A percentile compares a stretch with the other conserved stretches of the same genome.
Conservation (phyloP, 768 basidiomycete genomes). For the Lanmaoa pseudosensibilis region DNA sequence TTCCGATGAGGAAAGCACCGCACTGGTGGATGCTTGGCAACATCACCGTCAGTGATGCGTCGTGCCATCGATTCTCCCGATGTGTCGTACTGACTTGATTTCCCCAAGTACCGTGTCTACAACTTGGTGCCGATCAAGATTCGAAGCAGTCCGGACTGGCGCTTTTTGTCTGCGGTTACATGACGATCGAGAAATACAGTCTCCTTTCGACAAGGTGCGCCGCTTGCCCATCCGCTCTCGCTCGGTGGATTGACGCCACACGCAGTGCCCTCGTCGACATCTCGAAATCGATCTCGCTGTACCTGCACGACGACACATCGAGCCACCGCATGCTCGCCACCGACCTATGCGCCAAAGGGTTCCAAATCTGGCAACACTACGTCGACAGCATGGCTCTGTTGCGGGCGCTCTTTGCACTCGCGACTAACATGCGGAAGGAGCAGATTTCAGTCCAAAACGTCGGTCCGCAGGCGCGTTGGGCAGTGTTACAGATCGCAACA, state of each 20-base stretch:
- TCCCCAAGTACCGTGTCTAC: conserved; percentile 57
- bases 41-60: conserved; percentile 49
- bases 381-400: conserved; percentile 88
- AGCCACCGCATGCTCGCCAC: conserved; percentile 72
- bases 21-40: conserved; percentile 62
- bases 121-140: conserved; percentile 60
- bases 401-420: conserved; percentile 77
- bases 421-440: conserved; percentile 74
- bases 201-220: conserved; percentile 70
- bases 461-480: conserved; percentile 74
- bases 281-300: conserved; percentile 76
- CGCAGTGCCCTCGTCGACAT: conserved; percentile 77
- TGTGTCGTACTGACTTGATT: conserved; percentile 9
- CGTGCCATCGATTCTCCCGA: neutral
- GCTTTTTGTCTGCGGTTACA: conserved; percentile 77
- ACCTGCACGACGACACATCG: conserved; percentile 71
- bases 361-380: conserved; percentile 93
- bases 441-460: conserved; percentile 64
- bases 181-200: conserved; percentile 78
- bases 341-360: conserved; percentile 89
- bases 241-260: neutral
- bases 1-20: conserved; percentile 63
- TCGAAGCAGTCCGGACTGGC: conserved; percentile 62
- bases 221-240: neutral
- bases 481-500: conserved; percentile 82